Percentiles rank a stretch among this genome's conserved stretches.
phyloP scores from a whole-genome alignment of 2,329 filamentous ascomycete genomes.

The Stachybotrys chartarum region DNA sequence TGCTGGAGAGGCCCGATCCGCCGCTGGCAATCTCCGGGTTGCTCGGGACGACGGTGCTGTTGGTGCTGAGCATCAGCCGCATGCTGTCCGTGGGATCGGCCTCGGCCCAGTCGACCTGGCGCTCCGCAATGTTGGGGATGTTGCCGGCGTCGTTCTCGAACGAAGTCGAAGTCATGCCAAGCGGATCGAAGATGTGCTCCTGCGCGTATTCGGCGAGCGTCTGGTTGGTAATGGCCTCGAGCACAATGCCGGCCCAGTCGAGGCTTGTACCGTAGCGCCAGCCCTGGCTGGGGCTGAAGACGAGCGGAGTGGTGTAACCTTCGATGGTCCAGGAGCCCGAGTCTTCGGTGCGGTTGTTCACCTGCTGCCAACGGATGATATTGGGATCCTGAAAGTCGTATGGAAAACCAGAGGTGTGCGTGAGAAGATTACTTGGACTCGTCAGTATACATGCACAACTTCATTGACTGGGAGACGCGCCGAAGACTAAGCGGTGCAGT shows the following conservation, averaged over 20 bases:
- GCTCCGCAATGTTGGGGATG: slow-evolving; percentile 3
- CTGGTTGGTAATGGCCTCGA: slow-evolving; percentile 24
- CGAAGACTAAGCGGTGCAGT: slow-evolving; percentile 20
- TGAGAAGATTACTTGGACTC: slow-evolving; percentile 25
- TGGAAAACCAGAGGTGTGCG: slow-evolving; percentile 31
- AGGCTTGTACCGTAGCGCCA: slow-evolving; percentile 33
- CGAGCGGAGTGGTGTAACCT: slow-evolving; percentile 25
- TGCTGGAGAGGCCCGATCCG: slow-evolving; percentile 25
- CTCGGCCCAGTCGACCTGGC: slow-evolving; percentile 2
- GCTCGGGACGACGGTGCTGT: slow-evolving; percentile 4
- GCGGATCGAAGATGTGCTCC: slow-evolving; percentile 13
- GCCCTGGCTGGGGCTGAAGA: slow-evolving; percentile 27
- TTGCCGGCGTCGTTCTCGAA: slow-evolving; percentile 10
- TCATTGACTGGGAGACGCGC: slow-evolving; percentile 2
- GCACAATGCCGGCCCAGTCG: slow-evolving; percentile 31
- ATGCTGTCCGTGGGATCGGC: slow-evolving; percentile 1
- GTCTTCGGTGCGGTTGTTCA: slow-evolving; percentile 13
- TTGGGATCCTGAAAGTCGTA: slow-evolving; percentile 27
- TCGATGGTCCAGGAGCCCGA: slow-evolving; percentile 17
- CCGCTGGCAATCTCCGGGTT: slow-evolving; percentile 21
- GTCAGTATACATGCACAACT: background rate
- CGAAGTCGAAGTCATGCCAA: slow-evolving; percentile 16
- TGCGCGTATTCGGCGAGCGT: slow-evolving; percentile 17
- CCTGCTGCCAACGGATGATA: slow-evolving; percentile 20
- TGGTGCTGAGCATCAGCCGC: slow-evolving; percentile 1